Evolutionary conservation across 257 asterid genomes (phyloP), one percentile per base, ranked within the genome.

Genomic region (Penstemon eatonii): DNA sequence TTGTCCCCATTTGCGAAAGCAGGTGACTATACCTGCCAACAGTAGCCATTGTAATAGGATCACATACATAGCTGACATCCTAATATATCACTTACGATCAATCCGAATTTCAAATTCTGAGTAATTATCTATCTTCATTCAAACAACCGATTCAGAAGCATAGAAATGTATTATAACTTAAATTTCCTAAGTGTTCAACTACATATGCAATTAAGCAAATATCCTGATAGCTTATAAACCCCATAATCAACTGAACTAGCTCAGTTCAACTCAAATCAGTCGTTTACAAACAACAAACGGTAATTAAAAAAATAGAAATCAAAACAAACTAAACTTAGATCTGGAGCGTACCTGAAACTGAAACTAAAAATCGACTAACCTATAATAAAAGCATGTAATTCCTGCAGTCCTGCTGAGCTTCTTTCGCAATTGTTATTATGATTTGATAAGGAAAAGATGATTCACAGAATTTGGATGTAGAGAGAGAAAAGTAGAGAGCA

Each of bases 1-100:
- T 84, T 45, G 97, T 84, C 73, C 87, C 99, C 89, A 76, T 73
- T 77, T 79, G 87, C 41, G 69, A 43, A 43, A 61, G 66, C 53
- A 61, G 66, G 42, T 53, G 69, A 33, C 70, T 62, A 12, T 13
- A 77, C 81, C 88, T 86, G 80, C 75, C 77, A 52, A 66, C 43
- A 56, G 47, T 51, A 67, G 10, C 50, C 60, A 71, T 53, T 46
- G 40, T 37, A 68, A 11, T 55, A 46, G 15, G 66, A 73, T 37
- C 47, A 49, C 45, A 38, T 60, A 66, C 38, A 56, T 43, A 47
- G n/a, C 8, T 50, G 8, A 41, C 12, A 40, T 68, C 50, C 51
- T 40, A 25, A 51, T 58, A 33, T 19, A 44, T 19, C 47, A 54
- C 19, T 33, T 25, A 25, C 1, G 33, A 25, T 25, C 33, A 25